Percentiles rank a stretch among this genome's conserved stretches.
These are phyloP conservation scores for Zizania palustris DNA, from an alignment of 202 grass and related monocot species.

Conservation along the genomic window DNA sequence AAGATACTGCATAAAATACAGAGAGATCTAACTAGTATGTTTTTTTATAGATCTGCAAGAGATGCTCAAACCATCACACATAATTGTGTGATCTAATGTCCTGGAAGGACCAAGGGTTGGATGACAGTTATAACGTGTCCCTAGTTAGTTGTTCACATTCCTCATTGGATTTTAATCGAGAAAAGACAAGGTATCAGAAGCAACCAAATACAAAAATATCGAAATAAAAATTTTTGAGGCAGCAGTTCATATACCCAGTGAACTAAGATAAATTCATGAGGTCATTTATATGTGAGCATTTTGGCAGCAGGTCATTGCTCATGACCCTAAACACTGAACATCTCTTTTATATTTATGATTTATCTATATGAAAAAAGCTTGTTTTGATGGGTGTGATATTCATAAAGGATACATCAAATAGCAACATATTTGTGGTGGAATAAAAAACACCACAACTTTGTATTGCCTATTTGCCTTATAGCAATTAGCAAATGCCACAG, in stretches of 20 bases:
- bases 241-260: neutral
- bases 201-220: neutral
- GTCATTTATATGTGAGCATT: neutral
- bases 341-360: too few relatives aligned
- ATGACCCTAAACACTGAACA: neutral
- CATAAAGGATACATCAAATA: neutral
- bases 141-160: neutral
- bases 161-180: constrained; percentile 2
- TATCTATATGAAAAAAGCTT: neutral
- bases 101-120: neutral
- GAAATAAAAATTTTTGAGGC: neutral
- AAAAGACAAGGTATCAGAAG: neutral
- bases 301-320: neutral
- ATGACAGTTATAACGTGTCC: constrained; percentile 2
- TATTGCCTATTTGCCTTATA: neutral
- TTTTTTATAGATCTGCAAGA: constrained; percentile 14
- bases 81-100: neutral
- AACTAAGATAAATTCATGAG: neutral
- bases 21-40: constrained; percentile 9
- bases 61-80: constrained; percentile 26
- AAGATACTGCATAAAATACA: constrained; percentile 14
- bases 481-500: neutral
- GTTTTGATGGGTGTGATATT: neutral
- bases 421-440: neutral
- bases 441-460: too few relatives aligned